Conservation (phyloP, 257 asterid genomes). For the Solanum megistacrolobum region DNA sequence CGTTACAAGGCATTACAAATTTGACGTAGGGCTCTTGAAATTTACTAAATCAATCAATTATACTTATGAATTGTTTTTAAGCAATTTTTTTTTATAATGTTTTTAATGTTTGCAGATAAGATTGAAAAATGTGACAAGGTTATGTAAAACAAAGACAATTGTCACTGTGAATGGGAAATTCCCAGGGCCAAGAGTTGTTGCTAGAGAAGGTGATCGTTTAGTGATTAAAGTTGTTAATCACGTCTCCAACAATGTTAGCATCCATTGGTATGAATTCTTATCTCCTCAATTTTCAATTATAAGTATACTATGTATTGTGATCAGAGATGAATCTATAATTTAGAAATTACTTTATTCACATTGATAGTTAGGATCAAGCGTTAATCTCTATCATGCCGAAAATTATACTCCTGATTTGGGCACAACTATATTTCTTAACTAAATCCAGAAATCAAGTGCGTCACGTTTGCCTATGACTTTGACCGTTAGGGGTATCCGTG, state of each 20-base stretch:
- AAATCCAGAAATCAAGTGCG: fast-evolving
- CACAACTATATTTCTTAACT: neutral
- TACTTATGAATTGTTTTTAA: neutral
- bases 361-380: neutral
- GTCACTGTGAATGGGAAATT: conserved; percentile 55
- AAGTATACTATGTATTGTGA: neutral
- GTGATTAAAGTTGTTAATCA: conserved; percentile 43
- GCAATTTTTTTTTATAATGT: neutral
- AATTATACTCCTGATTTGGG: no score
- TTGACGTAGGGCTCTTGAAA: conserved; percentile 16
- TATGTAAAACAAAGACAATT: conserved; percentile 48
- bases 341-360: neutral
- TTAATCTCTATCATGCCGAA: neutral
- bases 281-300: neutral
- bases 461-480: neutral
- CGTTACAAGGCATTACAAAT: conserved; percentile 30
- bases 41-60: neutral
- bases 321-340: neutral
- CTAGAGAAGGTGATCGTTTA: conserved; percentile 61
- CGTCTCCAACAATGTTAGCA: conserved; percentile 46
- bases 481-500: neutral
- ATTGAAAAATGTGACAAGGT: conserved; percentile 43
- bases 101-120: conserved; percentile 24
- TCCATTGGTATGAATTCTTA: conserved; percentile 45
- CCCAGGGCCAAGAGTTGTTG: conserved; percentile 54